Evolutionary conservation across 2,329 filamentous ascomycete species (phyloP), one percentile per base, ranked within the genome.

Genomic region (Parafenestella ontariensis): DNA sequence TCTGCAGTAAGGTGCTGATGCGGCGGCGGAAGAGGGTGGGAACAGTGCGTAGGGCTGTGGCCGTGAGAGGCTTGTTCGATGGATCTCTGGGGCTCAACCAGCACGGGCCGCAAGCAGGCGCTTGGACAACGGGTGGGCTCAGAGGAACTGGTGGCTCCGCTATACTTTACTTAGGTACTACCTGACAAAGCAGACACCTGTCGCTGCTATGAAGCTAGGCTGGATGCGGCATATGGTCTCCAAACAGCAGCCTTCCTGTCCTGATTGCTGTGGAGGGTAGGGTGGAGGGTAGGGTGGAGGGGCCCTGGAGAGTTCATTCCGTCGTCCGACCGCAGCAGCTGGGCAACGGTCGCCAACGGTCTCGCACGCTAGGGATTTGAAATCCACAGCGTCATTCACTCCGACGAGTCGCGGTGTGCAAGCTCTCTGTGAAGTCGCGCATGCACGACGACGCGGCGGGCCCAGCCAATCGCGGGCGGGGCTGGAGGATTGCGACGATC

Each of bases 1-100:
- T 58, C 46, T 52, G 59, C 57, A 66, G 58, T 62, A 69, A 65
- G 61, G 64, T 69, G 66, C 62, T 69, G 66, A 69, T 67, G 65
- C 60, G 61, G 64, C 64, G 49, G 59, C 64, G 62, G 66, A 54
- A 61, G 59, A 60, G 59, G 55, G 58, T 66, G 61, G 58, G 56
- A 60, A 57, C 55, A 56, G 56, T 69, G 66, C 64, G 59, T 69
- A 69, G 63, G 66, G 66, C 66, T 64, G 61, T 31, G 63, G 55
- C 52, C 49, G 57, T 65, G 53, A 63, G 61, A 66, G 47, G 61
- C 53, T 63, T 53, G 55, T 59, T 58, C 54, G 57, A 49, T 49
- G 42, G 43, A 43, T 50, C 51, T 47, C 48, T 62, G 56, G 61
- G 55, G 56, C 58, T 60, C 61, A 51, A 43, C 37, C 48, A 54